phyloP scores from a whole-genome alignment of 345 rosid species.

The Salix caprea region DNA sequence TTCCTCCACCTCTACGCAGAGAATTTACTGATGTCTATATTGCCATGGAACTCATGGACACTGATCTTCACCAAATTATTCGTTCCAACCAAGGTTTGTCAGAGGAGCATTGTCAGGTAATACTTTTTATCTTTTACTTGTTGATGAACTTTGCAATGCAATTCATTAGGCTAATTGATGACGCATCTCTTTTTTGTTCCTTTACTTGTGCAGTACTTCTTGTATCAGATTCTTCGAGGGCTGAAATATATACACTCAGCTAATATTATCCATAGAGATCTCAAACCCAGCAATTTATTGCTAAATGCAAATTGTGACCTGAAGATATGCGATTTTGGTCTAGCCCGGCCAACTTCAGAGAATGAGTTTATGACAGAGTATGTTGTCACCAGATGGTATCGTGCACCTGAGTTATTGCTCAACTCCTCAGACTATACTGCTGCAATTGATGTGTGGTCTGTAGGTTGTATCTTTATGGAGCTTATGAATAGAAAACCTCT shows the following conservation, averaged over 20 bases:
- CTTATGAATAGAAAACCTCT: slow-evolving; percentile 89
- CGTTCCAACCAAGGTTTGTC: slow-evolving; percentile 83
- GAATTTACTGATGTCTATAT: slow-evolving; percentile 87
- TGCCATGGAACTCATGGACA: slow-evolving; percentile 85
- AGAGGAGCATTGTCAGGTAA: slow-evolving; percentile 97
- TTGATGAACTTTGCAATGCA: neutral
- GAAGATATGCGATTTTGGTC: slow-evolving; percentile 92
- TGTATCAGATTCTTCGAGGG: slow-evolving; percentile 92
- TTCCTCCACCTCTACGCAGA: slow-evolving; percentile 83
- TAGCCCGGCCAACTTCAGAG: slow-evolving; percentile 85
- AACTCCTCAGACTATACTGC: slow-evolving; percentile 89
- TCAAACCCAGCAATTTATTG: slow-evolving; percentile 90
- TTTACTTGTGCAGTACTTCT: slow-evolving; percentile 66
- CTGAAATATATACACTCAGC: slow-evolving; percentile 96
- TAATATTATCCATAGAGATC: slow-evolving; percentile 84
- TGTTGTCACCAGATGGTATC: slow-evolving; percentile 97
- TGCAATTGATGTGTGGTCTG: slow-evolving; percentile 98
- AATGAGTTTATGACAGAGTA: slow-evolving; percentile 97
- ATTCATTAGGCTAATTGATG: slow-evolving; percentile 1
- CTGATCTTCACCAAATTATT: slow-evolving; percentile 93
- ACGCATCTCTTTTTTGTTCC: neutral
- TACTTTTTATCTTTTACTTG: neutral
- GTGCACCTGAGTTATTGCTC: slow-evolving; percentile 91
- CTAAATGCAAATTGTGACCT: slow-evolving; percentile 87
- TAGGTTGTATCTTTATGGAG: slow-evolving; percentile 97